Base-by-base conservation (phyloP, 2,329 filamentous ascomycete species). In the Alternaria sp. region DNA sequence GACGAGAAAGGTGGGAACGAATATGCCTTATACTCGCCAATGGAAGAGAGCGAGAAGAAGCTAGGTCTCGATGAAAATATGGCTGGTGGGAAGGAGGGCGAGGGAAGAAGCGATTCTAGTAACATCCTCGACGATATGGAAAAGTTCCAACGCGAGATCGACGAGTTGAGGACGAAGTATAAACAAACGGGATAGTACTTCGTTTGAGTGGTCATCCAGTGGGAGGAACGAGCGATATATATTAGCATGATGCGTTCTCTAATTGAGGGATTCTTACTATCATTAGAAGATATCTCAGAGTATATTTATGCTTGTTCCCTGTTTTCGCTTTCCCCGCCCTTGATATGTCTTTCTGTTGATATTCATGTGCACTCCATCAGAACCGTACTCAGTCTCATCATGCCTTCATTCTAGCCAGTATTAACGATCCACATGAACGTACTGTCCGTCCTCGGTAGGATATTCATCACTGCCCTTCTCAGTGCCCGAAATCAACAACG, bases 71-170 rank as follows among this genome's bases (percentile, higher is more conserved):
- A 61, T 26, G 55, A 62, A 30, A 59, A 44, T 6, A 7, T 19
- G 13, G 23, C 28, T 21, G 13, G 15, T 21, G 43, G 19, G 17
- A 57, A 51, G 47, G 47, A 52, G 7, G 46, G 47, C 43, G 50
- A 32, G 17, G 17, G 30, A 9, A 63, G 65, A 30, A 74, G 65
- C 36, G 68, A 70, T 36, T 64, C 71, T 9, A 69, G 61, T 15
- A 79, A 73, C 60, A 77, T 81, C 6, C 60, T 81, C 13, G 76
- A 78, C 53, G 79, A 81, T 53, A 78, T 81, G 77, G 78, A 80
- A 32, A 75, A 68, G 63, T 79, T 81, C 28, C 79, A 81, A 63
- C 69, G 71, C 8, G 79, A 81, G 68, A 77, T 81, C 65, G 79
- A 81, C 49, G 77, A 76, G 68, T 52, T 81, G 67, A 72, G 76